These are phyloP conservation scores for Euphorbia peplus DNA, from an alignment of 345 rosid species.

Conservation along the genomic window DNA sequence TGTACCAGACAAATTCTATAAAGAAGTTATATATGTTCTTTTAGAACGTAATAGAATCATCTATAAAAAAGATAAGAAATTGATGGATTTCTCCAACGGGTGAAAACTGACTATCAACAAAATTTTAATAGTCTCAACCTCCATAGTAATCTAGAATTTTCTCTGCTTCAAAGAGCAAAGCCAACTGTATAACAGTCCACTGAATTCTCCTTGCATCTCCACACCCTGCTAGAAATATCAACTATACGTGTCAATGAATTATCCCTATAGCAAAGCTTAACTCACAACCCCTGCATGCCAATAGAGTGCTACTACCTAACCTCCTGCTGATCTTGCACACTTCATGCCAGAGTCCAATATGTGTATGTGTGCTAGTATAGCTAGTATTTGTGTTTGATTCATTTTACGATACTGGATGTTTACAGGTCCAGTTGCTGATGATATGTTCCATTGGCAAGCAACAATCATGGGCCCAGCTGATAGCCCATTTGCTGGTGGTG, in stretches of 20 bases:
- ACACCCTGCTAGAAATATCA: not conserved
- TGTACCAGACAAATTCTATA: too few species aligned
- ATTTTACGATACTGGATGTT: not conserved
- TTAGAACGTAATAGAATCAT: too few species aligned
- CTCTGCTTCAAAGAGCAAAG: not conserved
- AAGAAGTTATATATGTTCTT: too few species aligned
- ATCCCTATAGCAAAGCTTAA: not conserved
- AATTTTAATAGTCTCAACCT: not conserved
- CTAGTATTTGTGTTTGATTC: not conserved
- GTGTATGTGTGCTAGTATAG: not conserved
- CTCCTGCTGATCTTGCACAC: not conserved
- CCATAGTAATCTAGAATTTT: not conserved
- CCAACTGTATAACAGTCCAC: not conserved
- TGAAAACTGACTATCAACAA: too few species aligned
- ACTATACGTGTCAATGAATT: too few species aligned
- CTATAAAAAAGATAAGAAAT: too few species aligned
- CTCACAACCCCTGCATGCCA: not conserved
- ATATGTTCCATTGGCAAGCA: conserved; percentile 27
- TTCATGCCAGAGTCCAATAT: not conserved
- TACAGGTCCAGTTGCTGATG: conserved; percentile 27
- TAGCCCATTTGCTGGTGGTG: conserved; percentile 25
- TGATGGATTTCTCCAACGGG: too few species aligned
- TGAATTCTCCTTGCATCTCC: not conserved
- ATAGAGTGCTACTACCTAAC: not conserved
- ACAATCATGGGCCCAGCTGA: conserved; percentile 26